Percentiles rank a stretch among this genome's conserved stretches.
These are phyloP conservation scores for Polyporus tsugae DNA, from an alignment of 1,284 basidiomycete genomes.

Conservation along the genomic window DNA sequence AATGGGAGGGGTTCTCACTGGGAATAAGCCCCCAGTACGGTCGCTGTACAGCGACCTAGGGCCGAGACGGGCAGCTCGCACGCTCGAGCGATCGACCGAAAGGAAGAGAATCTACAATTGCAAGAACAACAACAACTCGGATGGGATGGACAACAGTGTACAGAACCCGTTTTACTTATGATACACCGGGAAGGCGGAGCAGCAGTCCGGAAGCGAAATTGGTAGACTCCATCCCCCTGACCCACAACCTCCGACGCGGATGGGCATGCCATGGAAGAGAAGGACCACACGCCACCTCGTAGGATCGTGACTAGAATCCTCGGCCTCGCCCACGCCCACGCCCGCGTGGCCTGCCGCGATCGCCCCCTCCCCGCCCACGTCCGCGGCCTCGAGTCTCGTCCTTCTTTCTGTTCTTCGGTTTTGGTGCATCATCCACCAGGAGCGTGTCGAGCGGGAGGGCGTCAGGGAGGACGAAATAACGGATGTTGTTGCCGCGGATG, in stretches of 20 bases:
- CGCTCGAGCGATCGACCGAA: not conserved
- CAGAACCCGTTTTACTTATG: conserved; percentile 25
- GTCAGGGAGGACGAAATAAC: conserved; percentile 96
- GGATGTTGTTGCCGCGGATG: conserved; percentile 93
- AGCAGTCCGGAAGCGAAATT: not conserved
- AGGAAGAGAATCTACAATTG: conserved; percentile 19
- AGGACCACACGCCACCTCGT: conserved; percentile 9
- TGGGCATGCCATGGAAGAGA: conserved; percentile 10
- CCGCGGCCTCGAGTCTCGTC: conserved; percentile 75
- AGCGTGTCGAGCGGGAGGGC: conserved; percentile 96
- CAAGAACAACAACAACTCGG: conserved; percentile 21
- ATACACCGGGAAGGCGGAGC: conserved; percentile 22
- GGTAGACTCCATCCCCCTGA: conserved; percentile 7
- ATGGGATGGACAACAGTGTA: conserved; percentile 24
- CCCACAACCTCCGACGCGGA: conserved; percentile 9
- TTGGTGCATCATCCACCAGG: conserved; percentile 96
- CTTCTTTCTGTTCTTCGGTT: conserved; percentile 91
- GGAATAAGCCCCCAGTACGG: too few species aligned
- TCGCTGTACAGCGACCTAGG: too few species aligned
- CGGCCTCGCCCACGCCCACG: conserved; percentile 38
- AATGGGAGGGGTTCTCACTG: too few species aligned
- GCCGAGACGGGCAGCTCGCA: too few species aligned
- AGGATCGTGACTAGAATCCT: conserved; percentile 34
- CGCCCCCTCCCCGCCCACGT: conserved; percentile 56
- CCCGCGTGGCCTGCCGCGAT: conserved; percentile 55